A percentile compares a stretch with the other conserved stretches of the same genome.
Evolutionary conservation across 257 asterid species (phyloP).

Genomic region (Hygrophila difformis): DNA sequence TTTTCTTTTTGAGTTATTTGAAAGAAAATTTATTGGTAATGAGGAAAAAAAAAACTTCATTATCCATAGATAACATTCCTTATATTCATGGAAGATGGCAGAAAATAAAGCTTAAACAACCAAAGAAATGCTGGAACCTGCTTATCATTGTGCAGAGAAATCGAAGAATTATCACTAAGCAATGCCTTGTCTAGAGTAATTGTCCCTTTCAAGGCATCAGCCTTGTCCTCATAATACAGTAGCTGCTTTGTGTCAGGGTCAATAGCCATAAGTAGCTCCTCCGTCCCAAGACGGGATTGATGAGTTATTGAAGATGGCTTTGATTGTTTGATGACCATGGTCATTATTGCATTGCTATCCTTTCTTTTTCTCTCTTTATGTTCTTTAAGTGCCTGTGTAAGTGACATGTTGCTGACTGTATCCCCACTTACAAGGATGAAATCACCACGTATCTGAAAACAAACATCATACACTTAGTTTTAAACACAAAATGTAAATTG

Average conservation of each 20-base stretch:
- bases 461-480: conserved; percentile 1
- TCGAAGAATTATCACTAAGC: conserved; percentile 53
- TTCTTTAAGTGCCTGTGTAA: conserved; percentile 61
- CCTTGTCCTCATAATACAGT: conserved; percentile 76
- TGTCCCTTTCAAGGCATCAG: conserved; percentile 43
- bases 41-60: no score
- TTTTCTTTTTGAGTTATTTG: no score
- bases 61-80: no score
- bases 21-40: no score
- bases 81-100: neutral
- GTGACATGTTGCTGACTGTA: conserved; percentile 95
- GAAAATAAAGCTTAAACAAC: conserved; percentile 6
- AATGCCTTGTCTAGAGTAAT: conserved; percentile 60
- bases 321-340: conserved; percentile 78
- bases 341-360: conserved; percentile 91
- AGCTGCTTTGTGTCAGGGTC: conserved; percentile 89
- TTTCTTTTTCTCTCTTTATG: conserved; percentile 83
- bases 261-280: conserved; percentile 83
- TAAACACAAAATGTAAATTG: conserved; percentile 10
- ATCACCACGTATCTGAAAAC: conserved; percentile 76
- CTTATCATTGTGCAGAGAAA: conserved; percentile 79
- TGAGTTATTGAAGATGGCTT: conserved; percentile 73
- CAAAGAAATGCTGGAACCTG: conserved; percentile 45
- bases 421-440: conserved; percentile 90
- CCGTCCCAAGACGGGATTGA: conserved; percentile 94